These are phyloP conservation scores for Zalaria sp. DNA, from an alignment of 2,329 filamentous ascomycete species.

Conservation along the genomic window DNA sequence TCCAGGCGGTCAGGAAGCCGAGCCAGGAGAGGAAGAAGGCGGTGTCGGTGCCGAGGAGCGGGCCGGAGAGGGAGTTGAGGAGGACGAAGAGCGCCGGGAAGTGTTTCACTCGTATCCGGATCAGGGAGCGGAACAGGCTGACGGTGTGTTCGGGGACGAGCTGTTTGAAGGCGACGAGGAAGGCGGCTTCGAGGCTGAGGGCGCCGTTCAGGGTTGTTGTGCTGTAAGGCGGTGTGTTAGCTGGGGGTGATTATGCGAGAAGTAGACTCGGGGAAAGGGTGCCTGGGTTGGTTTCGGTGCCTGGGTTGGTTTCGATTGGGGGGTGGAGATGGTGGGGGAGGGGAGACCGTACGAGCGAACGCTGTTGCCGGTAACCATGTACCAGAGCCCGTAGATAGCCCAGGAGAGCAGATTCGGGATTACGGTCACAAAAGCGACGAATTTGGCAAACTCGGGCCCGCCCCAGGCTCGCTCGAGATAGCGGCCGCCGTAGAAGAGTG, in stretches of 20 bases:
- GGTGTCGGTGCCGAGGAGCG: conserved; percentile 55
- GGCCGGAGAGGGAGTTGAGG: conserved; percentile 53
- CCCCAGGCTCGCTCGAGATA: conserved; percentile 97
- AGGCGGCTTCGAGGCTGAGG: conserved; percentile 77
- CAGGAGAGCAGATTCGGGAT: conserved; percentile 71
- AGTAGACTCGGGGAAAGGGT: background rate
- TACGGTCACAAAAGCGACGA: conserved; percentile 61
- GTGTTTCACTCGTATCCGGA: conserved; percentile 78
- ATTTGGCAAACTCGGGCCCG: conserved; percentile 80
- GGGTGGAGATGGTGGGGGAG: background rate
- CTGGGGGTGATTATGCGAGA: background rate
- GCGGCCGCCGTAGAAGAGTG: conserved; percentile 80
- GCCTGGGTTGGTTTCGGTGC: too few species aligned
- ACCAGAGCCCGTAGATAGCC: conserved; percentile 58
- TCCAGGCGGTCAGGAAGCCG: conserved; percentile 81
- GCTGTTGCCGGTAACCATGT: conserved; percentile 48
- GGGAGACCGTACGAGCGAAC: conserved; percentile 4
- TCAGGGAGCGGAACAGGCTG: conserved; percentile 72
- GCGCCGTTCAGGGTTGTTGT: conserved; percentile 81
- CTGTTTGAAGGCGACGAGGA: conserved; percentile 95
- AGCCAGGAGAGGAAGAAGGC: conserved; percentile 66
- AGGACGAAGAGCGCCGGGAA: conserved; percentile 64
- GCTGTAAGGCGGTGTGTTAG: conserved; percentile 10
- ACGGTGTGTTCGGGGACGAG: conserved; percentile 95
- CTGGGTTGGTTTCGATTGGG: too few species aligned